Conservation (phyloP, 257 asterid species). For the Capsicum chinense region DNA sequence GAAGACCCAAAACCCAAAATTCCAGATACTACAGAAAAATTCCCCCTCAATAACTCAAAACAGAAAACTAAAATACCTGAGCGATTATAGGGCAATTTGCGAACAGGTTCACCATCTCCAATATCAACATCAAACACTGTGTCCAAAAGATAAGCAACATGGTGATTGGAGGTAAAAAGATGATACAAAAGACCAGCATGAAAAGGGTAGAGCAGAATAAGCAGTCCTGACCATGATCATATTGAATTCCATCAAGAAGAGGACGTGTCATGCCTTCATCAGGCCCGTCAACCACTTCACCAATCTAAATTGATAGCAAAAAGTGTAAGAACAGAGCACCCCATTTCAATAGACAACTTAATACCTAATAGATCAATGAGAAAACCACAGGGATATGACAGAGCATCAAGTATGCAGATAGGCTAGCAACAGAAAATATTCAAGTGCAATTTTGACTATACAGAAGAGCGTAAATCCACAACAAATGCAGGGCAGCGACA, state of each 20-base stretch:
- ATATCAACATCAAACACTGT: constrained; percentile 98
- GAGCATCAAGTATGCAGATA: neutral
- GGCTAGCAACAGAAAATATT: neutral
- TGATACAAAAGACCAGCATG: constrained; percentile 17
- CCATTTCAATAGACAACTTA: constrained; percentile 1
- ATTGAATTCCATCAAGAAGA: constrained; percentile 67
- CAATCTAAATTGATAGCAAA: constrained; percentile 58
- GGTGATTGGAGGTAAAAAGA: constrained; percentile 31
- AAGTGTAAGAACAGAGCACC: constrained; percentile 21
- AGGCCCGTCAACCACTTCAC: constrained; percentile 99
- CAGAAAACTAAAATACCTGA: constrained; percentile 61
- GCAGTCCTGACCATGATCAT: constrained; percentile 74
- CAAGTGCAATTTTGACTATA: neutral
- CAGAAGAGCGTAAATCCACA: neutral
- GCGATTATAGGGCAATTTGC: constrained; percentile 90
- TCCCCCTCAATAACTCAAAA: neutral
- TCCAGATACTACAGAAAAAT: neutral
- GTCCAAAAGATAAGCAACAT: constrained; percentile 36
- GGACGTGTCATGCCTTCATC: constrained; percentile 64
- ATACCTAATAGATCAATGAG: constrained; percentile 29
- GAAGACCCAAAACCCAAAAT: neutral
- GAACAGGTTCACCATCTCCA: constrained; percentile 98
- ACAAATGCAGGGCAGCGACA: neutral
- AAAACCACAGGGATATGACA: neutral
- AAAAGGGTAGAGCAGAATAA: constrained; percentile 35